phyloP scores from a whole-genome alignment of 768 basidiomycete species.

The Fibroporia radiculosa region DNA sequence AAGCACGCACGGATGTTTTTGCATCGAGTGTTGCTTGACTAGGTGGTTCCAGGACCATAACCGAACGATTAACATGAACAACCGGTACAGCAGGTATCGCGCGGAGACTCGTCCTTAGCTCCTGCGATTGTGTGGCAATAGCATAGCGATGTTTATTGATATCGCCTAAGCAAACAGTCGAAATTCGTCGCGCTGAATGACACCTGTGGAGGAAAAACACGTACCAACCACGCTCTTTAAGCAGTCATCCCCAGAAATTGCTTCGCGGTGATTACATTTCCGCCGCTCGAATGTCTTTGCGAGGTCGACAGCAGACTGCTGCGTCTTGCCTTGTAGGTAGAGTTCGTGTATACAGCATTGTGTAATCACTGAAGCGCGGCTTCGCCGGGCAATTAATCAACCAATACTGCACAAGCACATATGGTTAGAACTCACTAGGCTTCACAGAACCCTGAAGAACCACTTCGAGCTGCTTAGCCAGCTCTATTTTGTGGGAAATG shows the following conservation, averaged over 20 bases:
- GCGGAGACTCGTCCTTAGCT: conserved; percentile 64
- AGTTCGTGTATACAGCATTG: conserved; percentile 95
- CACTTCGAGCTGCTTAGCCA: conserved; percentile 63
- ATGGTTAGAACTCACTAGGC: conserved; percentile 89
- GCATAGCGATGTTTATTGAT: conserved; percentile 92
- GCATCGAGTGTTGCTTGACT: conserved; percentile 65
- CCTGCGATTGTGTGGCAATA: conserved; percentile 74
- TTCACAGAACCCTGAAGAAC: conserved; percentile 87
- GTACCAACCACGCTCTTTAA: conserved; percentile 73
- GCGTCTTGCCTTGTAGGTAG: conserved; percentile 70
- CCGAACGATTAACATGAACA: conserved; percentile 85
- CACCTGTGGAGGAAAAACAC: conserved; percentile 13
- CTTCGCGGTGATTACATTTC: conserved; percentile 89
- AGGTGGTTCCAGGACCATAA: conserved; percentile 89
- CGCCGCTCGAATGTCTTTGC: conserved; percentile 91
- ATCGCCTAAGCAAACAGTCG: conserved; percentile 45
- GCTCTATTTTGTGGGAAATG: conserved; percentile 62
- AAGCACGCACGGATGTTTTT: conserved; percentile 48
- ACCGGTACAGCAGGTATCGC: conserved; percentile 79
- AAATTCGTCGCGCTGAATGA: background rate
- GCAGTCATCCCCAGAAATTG: conserved; percentile 83
- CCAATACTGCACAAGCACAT: conserved; percentile 4
- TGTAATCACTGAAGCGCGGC: conserved; percentile 81
- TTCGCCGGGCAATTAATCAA: conserved; percentile 31
- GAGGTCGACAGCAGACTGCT: conserved; percentile 75